Base-by-base conservation (phyloP, 371 early-diverging fungal genomes). In the Mucor circinelloides region DNA sequence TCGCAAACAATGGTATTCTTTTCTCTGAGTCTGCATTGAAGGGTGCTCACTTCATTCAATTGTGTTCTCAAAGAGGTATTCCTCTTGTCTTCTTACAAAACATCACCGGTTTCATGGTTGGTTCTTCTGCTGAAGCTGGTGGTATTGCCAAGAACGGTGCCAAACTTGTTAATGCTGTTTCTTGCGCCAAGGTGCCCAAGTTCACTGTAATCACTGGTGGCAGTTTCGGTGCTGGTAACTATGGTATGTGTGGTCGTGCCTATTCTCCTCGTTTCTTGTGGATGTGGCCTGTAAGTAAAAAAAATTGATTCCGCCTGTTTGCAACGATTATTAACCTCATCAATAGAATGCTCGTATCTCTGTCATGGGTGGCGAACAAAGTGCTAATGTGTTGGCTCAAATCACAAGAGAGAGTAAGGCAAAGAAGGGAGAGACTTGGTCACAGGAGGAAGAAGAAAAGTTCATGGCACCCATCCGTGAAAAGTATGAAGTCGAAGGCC, bases 341-440 rank as follows among this genome's bases (percentile, higher is more conserved):
- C 1, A 44, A 19, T 73, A 87, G 87, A 91, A 93, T 72, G 90
- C 96, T 30, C 88, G 99, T 48, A 97, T 99, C 70, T 93, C 94
- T 28, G 99, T 99, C 25, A 99, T 99, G 99, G 99, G 99, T 64
- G 99, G 99, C 62, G 98, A 97, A 76, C 97, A 99, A 80, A 97
- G 98, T 36, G 97, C 99, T 10, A 91, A 91, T 56, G 99, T 99
- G 25, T 84, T 99, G 62, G 90, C 97, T 8, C 94, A 94, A 68
- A 93, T 97, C 52, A 93, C 89, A 56, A 83, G 92, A 42, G 97
- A 95, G 73, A 90, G 93, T 28, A 91, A 93, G 79, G 91, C 74
- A 28, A 93, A 93, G 85, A 89, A 89, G 69, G 96, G 95, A 10
- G 81, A 93, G 70, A 63, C 70, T 48, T 95, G 95, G 95, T 64